Conservation (phyloP, 306 rosid species). For the Quercus suber region DNA sequence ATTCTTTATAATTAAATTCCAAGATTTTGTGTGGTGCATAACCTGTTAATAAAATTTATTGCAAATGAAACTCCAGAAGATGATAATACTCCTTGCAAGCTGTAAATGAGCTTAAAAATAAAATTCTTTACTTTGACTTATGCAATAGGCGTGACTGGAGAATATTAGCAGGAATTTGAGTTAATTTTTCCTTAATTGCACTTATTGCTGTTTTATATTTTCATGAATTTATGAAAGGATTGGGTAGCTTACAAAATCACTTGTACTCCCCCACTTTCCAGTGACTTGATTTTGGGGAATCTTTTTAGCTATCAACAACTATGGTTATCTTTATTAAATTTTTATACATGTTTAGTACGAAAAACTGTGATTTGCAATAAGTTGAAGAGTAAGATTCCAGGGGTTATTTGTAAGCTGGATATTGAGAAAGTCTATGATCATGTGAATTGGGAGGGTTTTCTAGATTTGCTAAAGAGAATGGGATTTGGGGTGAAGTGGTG, state of each 20-base stretch:
- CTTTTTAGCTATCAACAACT: no score
- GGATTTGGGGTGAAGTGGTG: no score
- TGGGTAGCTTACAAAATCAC: no score
- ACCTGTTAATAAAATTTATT: constrained; percentile 8
- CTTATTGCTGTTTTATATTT: background rate
- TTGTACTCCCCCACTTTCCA: no score
- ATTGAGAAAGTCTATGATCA: no score
- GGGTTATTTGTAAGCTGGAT: no score
- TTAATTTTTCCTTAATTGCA: background rate
- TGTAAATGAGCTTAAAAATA: background rate
- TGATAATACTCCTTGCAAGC: background rate
- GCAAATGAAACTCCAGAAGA: background rate
- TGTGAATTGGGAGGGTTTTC: no score
- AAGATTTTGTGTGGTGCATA: constrained; percentile 11
- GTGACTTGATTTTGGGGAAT: no score
- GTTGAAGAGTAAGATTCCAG: no score
- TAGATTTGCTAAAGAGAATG: no score
- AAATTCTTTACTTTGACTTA: background rate
- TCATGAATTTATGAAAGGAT: background rate
- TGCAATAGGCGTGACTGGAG: background rate
- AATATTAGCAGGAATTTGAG: background rate
- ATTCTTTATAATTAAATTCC: background rate
- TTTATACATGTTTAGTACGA: background rate
- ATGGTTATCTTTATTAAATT: no score
- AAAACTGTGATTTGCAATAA: no score